Evolutionary conservation across 225 moss, liverwort and hornwort species (phyloP).

Genomic region (Bryoerythrophyllum caledonicum): DNA sequence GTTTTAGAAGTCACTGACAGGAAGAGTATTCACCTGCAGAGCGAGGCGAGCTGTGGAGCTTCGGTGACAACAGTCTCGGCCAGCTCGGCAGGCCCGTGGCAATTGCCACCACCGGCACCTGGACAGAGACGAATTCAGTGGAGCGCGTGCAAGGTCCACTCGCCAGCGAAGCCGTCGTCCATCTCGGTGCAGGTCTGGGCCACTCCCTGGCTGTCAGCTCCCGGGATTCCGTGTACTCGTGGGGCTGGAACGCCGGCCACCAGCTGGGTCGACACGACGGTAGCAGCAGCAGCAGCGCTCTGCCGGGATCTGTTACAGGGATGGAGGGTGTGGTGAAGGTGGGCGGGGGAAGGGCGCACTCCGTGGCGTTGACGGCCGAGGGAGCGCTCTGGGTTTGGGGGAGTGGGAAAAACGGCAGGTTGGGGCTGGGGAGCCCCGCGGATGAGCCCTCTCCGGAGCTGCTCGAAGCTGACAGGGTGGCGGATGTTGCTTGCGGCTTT

Average conservation of each 20-base stretch:
- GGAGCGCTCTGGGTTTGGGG: slow-evolving; percentile 79
- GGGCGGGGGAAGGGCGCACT: slow-evolving; percentile 72
- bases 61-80: slow-evolving; percentile 83
- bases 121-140: slow-evolving; percentile 12
- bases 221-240: slow-evolving; percentile 62
- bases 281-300: not conserved
- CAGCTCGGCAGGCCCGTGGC: slow-evolving; percentile 59
- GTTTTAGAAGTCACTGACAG: too few relatives aligned
- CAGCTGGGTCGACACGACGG: slow-evolving; percentile 62
- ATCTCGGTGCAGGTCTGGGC: slow-evolving; percentile 67
- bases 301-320: slow-evolving; percentile 51
- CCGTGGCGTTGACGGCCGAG: slow-evolving; percentile 54
- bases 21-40: slow-evolving; percentile 30
- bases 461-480: slow-evolving; percentile 27
- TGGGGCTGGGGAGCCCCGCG: slow-evolving; percentile 70
- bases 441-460: slow-evolving; percentile 69
- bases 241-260: slow-evolving; percentile 83
- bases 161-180: slow-evolving; percentile 21
- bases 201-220: slow-evolving; percentile 65
- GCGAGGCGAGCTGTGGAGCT: slow-evolving; percentile 67
- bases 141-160: slow-evolving; percentile 43
- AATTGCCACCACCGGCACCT: not conserved
- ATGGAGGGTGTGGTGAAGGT: slow-evolving; percentile 42
- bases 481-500: slow-evolving; percentile 64
- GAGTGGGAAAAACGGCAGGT: slow-evolving; percentile 84